Evolutionary conservation across 2,329 filamentous ascomycete genomes (phyloP).

Genomic region (Xylaria sp.): DNA sequence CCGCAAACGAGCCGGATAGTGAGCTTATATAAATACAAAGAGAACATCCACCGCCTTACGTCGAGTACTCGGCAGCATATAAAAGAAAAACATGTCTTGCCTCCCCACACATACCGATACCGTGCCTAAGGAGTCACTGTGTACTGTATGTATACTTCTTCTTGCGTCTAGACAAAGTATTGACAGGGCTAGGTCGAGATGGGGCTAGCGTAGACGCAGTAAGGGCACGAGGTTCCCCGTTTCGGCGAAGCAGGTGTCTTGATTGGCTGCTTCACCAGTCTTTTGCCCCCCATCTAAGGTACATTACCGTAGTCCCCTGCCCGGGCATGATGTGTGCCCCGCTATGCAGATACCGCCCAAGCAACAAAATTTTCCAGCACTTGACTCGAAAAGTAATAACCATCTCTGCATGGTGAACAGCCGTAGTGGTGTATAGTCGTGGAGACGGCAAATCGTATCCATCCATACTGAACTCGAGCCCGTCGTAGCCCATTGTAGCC

Average conservation of each 20-base stretch:
- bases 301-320: neutral
- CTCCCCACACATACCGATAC: neutral
- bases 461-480: neutral
- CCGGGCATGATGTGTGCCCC: neutral
- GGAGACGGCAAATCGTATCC: neutral
- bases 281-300: neutral
- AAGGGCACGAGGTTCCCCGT: constrained; percentile 28
- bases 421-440: neutral
- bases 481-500: neutral
- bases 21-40: constrained; percentile 20
- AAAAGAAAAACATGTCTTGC: constrained; percentile 15
- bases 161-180: neutral
- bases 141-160: constrained; percentile 1
- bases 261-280: constrained; percentile 23
- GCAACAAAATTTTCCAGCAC: constrained; percentile 23
- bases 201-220: neutral
- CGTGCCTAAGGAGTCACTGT: neutral
- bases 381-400: neutral
- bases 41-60: neutral
- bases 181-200: neutral
- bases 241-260: constrained; percentile 11
- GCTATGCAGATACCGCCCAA: constrained; percentile 1
- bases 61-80: no score
- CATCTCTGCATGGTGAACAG: neutral
- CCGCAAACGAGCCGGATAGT: neutral